Evolutionary conservation across 352 stramenopile species (phyloP).

Genomic region (Discostella stelligera): DNA sequence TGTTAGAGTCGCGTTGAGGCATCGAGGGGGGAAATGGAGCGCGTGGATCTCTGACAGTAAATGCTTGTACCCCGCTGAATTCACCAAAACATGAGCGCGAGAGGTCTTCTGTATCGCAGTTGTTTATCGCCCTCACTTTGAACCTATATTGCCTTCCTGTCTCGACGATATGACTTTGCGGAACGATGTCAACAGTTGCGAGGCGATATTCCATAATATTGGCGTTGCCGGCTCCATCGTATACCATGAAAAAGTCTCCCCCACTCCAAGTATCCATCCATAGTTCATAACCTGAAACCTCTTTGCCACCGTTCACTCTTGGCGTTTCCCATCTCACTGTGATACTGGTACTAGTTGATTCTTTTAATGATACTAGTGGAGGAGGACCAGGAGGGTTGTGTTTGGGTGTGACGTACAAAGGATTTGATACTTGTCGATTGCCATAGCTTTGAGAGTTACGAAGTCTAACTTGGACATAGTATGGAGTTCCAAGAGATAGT

Average conservation of each 20-base stretch:
- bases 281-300: slow-evolving; percentile 93
- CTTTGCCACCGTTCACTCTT: slow-evolving; percentile 88
- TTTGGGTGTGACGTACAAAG: slow-evolving; percentile 85
- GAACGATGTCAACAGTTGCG: slow-evolving; percentile 83
- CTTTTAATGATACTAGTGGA: slow-evolving; percentile 86
- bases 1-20: slow-evolving; percentile 57
- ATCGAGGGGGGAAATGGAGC: slow-evolving; percentile 84
- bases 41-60: slow-evolving; percentile 87
- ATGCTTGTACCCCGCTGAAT: slow-evolving; percentile 88
- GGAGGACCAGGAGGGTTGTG: slow-evolving; percentile 88
- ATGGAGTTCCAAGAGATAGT: slow-evolving; percentile 86
- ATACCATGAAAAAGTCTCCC: slow-evolving; percentile 89
- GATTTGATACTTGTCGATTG: slow-evolving; percentile 76
- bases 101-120: slow-evolving; percentile 85
- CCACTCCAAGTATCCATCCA: slow-evolving; percentile 93
- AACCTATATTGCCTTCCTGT: slow-evolving; percentile 90
- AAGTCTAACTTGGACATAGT: slow-evolving; percentile 90
- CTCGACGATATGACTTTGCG: slow-evolving; percentile 82
- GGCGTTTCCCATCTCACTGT: slow-evolving; percentile 89
- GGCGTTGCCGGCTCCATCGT: slow-evolving; percentile 89
- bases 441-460: slow-evolving; percentile 88
- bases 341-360: slow-evolving; percentile 88
- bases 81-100: slow-evolving; percentile 85
- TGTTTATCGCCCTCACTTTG: slow-evolving; percentile 92
- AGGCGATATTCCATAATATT: slow-evolving; percentile 85